A percentile compares a stretch with the other conserved stretches of the same genome.
These are phyloP conservation scores for Schizochytrium sp. DNA, from an alignment of 108 stramenopile genomes.

Conservation along the genomic window DNA sequence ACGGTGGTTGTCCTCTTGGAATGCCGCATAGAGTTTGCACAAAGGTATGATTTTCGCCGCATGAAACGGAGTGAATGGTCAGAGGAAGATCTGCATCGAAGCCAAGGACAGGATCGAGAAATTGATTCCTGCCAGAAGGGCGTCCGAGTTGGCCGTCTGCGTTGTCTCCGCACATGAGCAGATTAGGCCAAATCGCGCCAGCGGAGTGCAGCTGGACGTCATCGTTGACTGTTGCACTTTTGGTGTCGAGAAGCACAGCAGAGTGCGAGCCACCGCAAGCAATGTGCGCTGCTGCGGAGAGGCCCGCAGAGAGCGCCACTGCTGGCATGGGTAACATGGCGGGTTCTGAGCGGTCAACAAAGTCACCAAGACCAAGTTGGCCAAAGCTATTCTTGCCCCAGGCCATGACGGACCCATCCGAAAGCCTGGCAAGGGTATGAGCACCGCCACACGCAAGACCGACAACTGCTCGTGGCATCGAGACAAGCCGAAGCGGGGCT, in stretches of 20 bases:
- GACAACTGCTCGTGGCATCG: neutral
- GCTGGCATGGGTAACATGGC: neutral
- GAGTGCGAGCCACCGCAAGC: neutral
- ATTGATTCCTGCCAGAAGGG: neutral
- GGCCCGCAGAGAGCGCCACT: neutral
- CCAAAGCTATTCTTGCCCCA: neutral
- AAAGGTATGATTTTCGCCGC: neutral
- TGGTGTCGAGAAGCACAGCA: neutral
- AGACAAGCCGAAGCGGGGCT: no score
- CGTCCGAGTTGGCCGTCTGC: neutral
- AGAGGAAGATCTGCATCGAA: neutral
- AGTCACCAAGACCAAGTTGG: neutral
- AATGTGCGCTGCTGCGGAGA: neutral
- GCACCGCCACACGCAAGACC: neutral
- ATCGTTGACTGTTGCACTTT: neutral
- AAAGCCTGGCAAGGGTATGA: neutral
- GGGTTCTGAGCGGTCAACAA: neutral
- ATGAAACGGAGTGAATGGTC: neutral
- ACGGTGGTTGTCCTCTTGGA: neutral
- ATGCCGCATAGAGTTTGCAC: neutral
- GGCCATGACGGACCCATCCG: neutral
- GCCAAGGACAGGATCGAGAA: neutral
- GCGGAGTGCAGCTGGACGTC: neutral
- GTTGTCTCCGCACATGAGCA: neutral
- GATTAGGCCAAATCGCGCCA: neutral